A percentile compares a stretch with the other conserved stretches of the same genome.
Evolutionary conservation across 2,329 filamentous ascomycete species (phyloP).

Genomic region (Monosporascus sp.): DNA sequence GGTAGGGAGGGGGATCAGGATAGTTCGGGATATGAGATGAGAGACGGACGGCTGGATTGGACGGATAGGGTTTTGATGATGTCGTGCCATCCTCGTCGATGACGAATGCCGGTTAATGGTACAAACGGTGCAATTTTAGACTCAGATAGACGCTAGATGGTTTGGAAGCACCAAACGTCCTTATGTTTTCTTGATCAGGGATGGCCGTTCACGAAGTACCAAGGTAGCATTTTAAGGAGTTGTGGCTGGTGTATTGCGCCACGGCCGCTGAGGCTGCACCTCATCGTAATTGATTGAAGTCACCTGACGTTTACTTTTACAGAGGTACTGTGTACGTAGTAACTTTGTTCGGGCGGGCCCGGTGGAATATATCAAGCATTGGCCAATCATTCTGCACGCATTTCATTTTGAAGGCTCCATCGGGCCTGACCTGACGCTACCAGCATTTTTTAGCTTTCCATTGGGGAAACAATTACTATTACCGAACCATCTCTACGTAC

Average conservation of each 20-base stretch:
- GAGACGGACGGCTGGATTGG: not conserved
- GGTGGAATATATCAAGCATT: conserved; percentile 4
- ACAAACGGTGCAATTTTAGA: no score
- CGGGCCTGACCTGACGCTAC: conserved; percentile 36
- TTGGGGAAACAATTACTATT: conserved; percentile 2
- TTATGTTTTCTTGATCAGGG: no score
- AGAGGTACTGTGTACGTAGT: no score
- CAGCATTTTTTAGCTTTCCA: conserved; percentile 12
- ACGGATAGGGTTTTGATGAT: not conserved
- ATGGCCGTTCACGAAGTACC: no score
- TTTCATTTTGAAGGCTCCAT: conserved; percentile 36
- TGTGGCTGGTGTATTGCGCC: not conserved
- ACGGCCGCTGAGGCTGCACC: no score
- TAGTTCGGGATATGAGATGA: not conserved
- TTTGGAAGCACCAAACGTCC: no score
- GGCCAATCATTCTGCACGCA: conserved; percentile 42
- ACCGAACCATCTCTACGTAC: conserved; percentile 23
- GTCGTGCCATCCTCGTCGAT: not conserved
- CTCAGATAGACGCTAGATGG: no score
- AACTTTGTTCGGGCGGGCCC: not conserved
- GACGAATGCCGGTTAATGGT: no score
- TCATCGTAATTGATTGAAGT: not conserved
- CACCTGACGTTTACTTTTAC: no score
- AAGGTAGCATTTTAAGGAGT: no score
- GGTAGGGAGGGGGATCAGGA: no score